These are phyloP conservation scores for Aspergillus biplanus DNA, from an alignment of 495 filamentous ascomycete species.

Conservation along the genomic window DNA sequence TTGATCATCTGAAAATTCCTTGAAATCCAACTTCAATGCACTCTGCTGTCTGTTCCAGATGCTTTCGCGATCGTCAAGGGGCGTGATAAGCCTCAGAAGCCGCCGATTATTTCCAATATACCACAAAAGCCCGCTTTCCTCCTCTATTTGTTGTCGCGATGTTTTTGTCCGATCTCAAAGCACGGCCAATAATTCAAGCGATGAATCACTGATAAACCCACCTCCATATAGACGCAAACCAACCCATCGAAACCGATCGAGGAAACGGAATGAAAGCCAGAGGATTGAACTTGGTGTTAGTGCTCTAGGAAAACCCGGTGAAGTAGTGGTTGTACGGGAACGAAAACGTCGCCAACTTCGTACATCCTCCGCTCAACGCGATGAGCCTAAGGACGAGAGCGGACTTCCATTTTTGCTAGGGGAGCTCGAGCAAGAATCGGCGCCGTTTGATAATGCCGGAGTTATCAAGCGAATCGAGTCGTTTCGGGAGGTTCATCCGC, in stretches of 20 bases:
- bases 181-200: constrained; percentile 20
- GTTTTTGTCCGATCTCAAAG: constrained; percentile 28
- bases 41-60: constrained; percentile 24
- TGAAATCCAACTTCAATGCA: not conserved
- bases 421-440: constrained; percentile 33
- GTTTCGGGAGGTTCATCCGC: constrained; percentile 22
- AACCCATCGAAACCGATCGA: constrained; percentile 1
- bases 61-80: constrained; percentile 30
- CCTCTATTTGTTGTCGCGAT: constrained; percentile 19
- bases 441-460: constrained; percentile 4
- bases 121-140: constrained; percentile 8
- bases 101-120: constrained; percentile 16
- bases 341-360: constrained; percentile 16
- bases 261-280: constrained; percentile 6
- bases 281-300: constrained; percentile 36
- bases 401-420: constrained; percentile 34
- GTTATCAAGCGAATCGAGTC: constrained; percentile 32
- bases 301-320: constrained; percentile 43
- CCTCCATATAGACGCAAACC: constrained; percentile 8
- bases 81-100: constrained; percentile 23
- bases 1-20: constrained; percentile 14
- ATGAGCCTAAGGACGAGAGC: not conserved
- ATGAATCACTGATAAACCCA: constrained; percentile 9
- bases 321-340: constrained; percentile 44
- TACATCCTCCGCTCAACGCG: not conserved